Evolutionary conservation across 345 rosid genomes (phyloP).

Genomic region (Citrus reticulata): DNA sequence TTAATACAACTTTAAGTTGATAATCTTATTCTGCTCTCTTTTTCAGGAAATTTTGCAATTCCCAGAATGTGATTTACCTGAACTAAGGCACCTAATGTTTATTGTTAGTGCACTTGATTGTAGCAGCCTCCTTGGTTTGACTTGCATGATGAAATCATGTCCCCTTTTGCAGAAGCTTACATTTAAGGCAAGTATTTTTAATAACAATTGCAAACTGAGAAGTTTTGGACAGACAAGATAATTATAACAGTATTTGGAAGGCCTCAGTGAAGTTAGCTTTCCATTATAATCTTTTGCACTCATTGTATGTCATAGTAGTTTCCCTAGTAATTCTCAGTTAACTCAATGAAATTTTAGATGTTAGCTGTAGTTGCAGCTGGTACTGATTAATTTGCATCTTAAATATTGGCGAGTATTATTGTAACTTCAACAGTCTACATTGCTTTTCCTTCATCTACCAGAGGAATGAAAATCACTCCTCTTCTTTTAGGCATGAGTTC

Average conservation of each 20-base stretch:
- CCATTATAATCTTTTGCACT: neutral
- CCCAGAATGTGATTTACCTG: neutral
- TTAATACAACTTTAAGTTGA: neutral
- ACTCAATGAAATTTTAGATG: no score
- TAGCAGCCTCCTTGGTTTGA: neutral
- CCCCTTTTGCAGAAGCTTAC: neutral
- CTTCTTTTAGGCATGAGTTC: neutral
- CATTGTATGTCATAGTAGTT: neutral
- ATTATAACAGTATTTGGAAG: neutral
- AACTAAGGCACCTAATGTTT: neutral
- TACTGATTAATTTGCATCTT: neutral
- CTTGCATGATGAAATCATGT: neutral
- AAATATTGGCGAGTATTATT: neutral
- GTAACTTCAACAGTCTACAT: neutral
- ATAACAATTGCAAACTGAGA: neutral
- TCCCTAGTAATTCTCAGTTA: no score
- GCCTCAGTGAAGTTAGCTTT: neutral
- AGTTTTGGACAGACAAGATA: neutral
- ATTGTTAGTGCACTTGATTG: neutral
- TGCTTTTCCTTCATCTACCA: neutral
- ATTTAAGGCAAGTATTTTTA: neutral
- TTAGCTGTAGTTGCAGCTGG: no score
- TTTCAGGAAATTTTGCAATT: neutral
- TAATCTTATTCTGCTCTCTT: no score
- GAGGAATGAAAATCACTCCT: neutral